Evolutionary conservation across 257 asterid genomes (phyloP).

Genomic region (Linderniella brevidens): DNA sequence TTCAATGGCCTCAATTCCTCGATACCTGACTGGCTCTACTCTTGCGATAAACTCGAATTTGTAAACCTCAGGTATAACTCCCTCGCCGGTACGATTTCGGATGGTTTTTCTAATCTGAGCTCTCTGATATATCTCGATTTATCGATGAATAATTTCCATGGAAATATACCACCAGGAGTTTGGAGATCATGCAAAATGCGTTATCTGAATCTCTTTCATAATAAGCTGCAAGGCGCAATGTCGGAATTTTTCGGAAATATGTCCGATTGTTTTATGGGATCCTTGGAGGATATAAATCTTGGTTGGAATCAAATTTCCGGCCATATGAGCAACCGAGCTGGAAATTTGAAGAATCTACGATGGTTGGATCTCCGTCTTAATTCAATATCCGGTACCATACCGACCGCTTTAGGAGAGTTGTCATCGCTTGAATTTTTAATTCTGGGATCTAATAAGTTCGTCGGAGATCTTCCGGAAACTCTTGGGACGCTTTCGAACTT

Average conservation of each 20-base stretch:
- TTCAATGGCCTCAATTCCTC: conserved; percentile 8
- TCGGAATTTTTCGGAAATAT: conserved; percentile 13
- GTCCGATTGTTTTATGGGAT: not conserved
- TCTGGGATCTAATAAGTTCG: conserved; percentile 12
- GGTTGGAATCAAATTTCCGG: conserved; percentile 3
- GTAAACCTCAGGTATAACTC: not conserved
- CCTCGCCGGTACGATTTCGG: conserved; percentile 15
- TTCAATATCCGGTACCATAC: conserved; percentile 14
- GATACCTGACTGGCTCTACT: conserved; percentile 24
- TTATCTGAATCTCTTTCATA: not conserved
- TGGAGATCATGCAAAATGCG: conserved; percentile 10
- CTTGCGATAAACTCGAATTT: conserved; percentile 12
- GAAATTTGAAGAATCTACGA: conserved; percentile 10
- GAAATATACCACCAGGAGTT: conserved; percentile 13
- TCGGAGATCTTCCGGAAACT: conserved; percentile 22
- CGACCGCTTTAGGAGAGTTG: conserved; percentile 12
- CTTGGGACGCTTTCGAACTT: conserved; percentile 16
- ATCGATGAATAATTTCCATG: conserved; percentile 13
- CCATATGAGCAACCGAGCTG: no score
- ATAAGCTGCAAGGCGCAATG: conserved; percentile 14
- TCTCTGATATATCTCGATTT: conserved; percentile 12
- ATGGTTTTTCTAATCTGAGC: conserved; percentile 13
- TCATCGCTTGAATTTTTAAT: not conserved
- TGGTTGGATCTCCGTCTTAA: not conserved
- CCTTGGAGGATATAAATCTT: not conserved